These are phyloP conservation scores for Eimeria acervulina DNA, from an alignment of 169 alveolate genomes.

Conservation along the genomic window DNA sequence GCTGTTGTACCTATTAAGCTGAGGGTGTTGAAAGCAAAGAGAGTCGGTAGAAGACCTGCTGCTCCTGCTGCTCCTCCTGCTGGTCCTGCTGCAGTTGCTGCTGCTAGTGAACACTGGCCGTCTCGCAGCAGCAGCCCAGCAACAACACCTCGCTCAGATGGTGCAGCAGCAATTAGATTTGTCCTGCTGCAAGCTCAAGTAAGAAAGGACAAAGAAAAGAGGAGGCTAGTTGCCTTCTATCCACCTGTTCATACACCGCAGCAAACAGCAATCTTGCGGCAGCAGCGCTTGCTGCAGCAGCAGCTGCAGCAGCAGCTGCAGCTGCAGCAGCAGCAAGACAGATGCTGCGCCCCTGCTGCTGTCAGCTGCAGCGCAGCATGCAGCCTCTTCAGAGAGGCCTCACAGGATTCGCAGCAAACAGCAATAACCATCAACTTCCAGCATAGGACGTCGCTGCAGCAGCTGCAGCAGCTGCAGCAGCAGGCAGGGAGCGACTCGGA, in stretches of 20 bases:
- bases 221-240: conserved; percentile 26
- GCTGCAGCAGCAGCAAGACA: background rate
- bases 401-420: background rate
- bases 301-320: background rate
- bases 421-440: conserved; percentile 39
- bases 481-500: no score
- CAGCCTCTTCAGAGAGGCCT: conserved; percentile 9
- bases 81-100: background rate
- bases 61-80: background rate
- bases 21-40: background rate
- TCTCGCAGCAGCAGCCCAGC: background rate
- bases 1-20: background rate
- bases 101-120: background rate
- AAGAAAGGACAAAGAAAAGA: background rate
- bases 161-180: background rate
- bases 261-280: background rate
- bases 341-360: background rate
- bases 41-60: background rate
- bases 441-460: background rate
- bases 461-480: conserved; percentile 36
- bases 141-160: background rate
- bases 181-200: conserved; percentile 9
- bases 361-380: background rate
- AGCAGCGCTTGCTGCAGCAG: background rate
- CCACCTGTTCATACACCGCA: background rate